A percentile compares a stretch with the other conserved stretches of the same genome.
phyloP scores from a whole-genome alignment of 306 rosid genomes.

The Prunus persica region Prunus_persica_NCBIv2 NC_034009.1:31739501-31740000 shows the following conservation, averaged over 20 bases:
- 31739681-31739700: conserved; percentile 74
- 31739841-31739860: conserved; percentile 98
- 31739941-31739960: conserved; percentile 95
- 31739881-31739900: conserved; percentile 94
- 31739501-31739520: background rate
- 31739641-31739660: conserved; percentile 94
- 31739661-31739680: conserved; percentile 82
- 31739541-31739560: conserved; percentile 59
- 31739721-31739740: conserved; percentile 49
- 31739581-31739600: conserved; percentile 52
- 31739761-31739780: conserved; percentile 74
- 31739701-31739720: conserved; percentile 68
- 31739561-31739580: conserved; percentile 53
- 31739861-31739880: conserved; percentile 96
- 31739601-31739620: conserved; percentile 84
- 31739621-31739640: conserved; percentile 83
- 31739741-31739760: conserved; percentile 60
- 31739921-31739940: conserved; percentile 74
- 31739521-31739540: conserved; percentile 39
- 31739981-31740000: conserved; percentile 58
- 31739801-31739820: conserved; percentile 74
- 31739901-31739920: conserved; percentile 98
- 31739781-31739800: conserved; percentile 89
- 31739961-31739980: conserved; percentile 91
- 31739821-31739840: conserved; percentile 93